phyloP scores from a whole-genome alignment of 331 rosid species.

The Phaseolus coccineus region DNA sequence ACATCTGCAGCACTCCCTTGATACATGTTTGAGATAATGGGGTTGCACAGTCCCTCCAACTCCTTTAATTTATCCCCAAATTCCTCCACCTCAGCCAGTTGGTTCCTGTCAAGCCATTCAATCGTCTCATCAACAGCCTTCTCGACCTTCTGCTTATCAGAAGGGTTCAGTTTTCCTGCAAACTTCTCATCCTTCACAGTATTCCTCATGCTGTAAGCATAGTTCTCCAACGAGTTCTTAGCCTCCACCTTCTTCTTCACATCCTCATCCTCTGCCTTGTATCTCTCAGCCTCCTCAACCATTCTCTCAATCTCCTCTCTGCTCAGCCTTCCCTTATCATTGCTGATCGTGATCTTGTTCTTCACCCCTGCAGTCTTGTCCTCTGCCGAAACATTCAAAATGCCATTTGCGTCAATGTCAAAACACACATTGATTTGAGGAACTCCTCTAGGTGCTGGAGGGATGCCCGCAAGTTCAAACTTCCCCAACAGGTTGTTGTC shows the following conservation, averaged over 20 bases:
- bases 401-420: conserved; percentile 63
- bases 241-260: conserved; percentile 71
- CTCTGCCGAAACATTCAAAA: conserved; percentile 62
- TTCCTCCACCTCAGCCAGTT: conserved; percentile 63
- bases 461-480: conserved; percentile 60
- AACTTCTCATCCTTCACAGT: conserved; percentile 57
- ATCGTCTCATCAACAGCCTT: conserved; percentile 60
- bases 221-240: conserved; percentile 60
- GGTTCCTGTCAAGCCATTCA: conserved; percentile 66
- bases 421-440: conserved; percentile 69
- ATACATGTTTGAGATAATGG: conserved; percentile 57
- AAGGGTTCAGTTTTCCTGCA: conserved; percentile 51
- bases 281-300: conserved; percentile 68
- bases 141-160: conserved; percentile 59
- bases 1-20: conserved; percentile 52
- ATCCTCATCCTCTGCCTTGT: conserved; percentile 61
- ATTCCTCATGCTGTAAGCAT: conserved; percentile 59
- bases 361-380: conserved; percentile 72
- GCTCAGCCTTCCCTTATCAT: conserved; percentile 67
- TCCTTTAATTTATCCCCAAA: conserved; percentile 64
- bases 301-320: conserved; percentile 62
- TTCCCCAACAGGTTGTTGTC: conserved; percentile 62
- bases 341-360: conserved; percentile 66
- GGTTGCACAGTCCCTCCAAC: conserved; percentile 66
- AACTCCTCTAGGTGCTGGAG: conserved; percentile 64